Evolutionary conservation across 805 yeast genomes (phyloP).

Genomic region (Yamadazyma phyllophila): DNA sequence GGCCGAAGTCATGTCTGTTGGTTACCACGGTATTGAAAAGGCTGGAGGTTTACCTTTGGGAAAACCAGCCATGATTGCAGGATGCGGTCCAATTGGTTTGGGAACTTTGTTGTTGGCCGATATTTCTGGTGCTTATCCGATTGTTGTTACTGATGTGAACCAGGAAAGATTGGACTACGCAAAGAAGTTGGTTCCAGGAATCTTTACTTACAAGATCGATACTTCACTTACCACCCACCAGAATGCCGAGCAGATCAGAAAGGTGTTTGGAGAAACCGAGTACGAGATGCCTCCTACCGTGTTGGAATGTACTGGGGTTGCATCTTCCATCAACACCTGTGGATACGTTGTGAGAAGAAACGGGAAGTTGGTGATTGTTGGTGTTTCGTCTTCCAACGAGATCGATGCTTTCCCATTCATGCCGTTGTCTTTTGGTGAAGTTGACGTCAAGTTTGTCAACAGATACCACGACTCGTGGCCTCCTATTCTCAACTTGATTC

Average conservation of each 20-base stretch:
- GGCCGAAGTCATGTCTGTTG: constrained; percentile 26
- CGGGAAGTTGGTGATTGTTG: constrained; percentile 19
- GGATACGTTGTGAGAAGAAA: constrained; percentile 19
- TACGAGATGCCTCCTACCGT: constrained; percentile 24
- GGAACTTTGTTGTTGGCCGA: constrained; percentile 21
- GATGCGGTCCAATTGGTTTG: constrained; percentile 30
- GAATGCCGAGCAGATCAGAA: constrained; percentile 19
- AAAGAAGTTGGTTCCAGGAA: constrained; percentile 15
- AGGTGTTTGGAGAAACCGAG: constrained; percentile 26
- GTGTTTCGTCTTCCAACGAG: constrained; percentile 19
- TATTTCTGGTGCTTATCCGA: constrained; percentile 22
- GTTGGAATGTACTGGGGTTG: constrained; percentile 24
- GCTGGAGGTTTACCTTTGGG: constrained; percentile 19
- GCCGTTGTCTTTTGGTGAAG: constrained; percentile 21
- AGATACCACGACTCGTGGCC: constrained; percentile 19
- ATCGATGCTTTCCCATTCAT: constrained; percentile 23
- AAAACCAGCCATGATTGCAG: constrained; percentile 22
- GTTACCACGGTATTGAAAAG: constrained; percentile 22
- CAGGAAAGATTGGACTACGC: constrained; percentile 23
- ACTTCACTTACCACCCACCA: constrained; percentile 10
- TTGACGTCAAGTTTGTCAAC: constrained; percentile 17
- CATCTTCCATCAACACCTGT: constrained; percentile 19
- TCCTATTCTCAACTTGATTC: constrained; percentile 15
- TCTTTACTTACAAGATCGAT: constrained; percentile 12
- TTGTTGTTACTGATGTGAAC: constrained; percentile 23